phyloP scores from a whole-genome alignment of 225 moss, liverwort and hornwort genomes.

The Anthoceros angustus region DNA sequence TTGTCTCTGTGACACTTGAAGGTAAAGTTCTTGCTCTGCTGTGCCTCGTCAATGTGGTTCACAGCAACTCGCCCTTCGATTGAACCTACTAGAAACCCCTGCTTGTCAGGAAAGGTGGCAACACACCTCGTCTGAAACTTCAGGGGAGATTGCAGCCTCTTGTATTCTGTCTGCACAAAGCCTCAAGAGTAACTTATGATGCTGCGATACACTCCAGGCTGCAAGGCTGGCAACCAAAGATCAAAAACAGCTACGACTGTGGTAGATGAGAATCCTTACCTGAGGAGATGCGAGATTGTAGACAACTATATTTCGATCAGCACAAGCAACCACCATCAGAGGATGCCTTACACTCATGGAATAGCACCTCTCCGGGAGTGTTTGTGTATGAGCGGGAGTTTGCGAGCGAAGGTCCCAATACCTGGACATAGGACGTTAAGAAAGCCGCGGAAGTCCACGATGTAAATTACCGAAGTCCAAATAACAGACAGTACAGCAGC shows the following conservation, averaged over 20 bases:
- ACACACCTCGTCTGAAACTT: conserved; percentile 1
- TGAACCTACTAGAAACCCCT: conserved; percentile 56
- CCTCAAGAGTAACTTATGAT: neutral
- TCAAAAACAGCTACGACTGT: neutral
- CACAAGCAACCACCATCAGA: conserved; percentile 96
- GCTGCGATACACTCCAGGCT: neutral
- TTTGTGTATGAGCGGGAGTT: conserved; percentile 78
- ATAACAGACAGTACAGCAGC: neutral
- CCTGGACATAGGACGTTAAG: conserved; percentile 16
- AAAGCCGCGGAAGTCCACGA: neutral
- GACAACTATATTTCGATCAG: conserved; percentile 78
- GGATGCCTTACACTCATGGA: conserved; percentile 98
- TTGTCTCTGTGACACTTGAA: conserved; percentile 98
- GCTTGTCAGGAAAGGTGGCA: conserved; percentile 4
- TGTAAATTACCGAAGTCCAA: neutral
- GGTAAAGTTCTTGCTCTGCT: conserved; percentile 86
- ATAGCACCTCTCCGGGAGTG: conserved; percentile 76
- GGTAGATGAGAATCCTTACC: conserved; percentile 34
- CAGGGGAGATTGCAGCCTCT: neutral
- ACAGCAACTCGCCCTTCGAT: conserved; percentile 98
- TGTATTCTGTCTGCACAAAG: neutral
- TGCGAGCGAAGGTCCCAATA: conserved; percentile 97
- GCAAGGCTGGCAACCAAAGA: neutral
- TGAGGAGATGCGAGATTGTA: conserved; percentile 87
- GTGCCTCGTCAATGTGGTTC: conserved; percentile 94